Base-by-base conservation (phyloP, 148 eudicot genomes). In the Heliamphora exappendiculata region DNA sequence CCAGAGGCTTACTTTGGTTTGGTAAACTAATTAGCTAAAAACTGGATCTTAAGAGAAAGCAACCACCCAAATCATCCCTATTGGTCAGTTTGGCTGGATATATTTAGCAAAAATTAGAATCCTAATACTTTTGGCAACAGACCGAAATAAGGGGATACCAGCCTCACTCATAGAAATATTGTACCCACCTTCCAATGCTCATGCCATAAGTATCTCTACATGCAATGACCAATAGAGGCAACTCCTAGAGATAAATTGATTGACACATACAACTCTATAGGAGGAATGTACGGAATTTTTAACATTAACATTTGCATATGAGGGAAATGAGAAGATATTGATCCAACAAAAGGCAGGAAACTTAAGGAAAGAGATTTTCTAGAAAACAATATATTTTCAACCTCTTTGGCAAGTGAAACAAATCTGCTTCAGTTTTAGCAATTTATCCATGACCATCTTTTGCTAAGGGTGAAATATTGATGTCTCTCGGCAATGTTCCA, bases 341-440 rank as follows among this genome's bases (percentile, higher is more conserved):
- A n/a, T n/a, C n/a, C 26, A 36, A 66, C 47, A 22, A 41, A 41
- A n/a, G 16, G 6, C 9, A 41, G 71, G 19, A 41, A 41, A 41
- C 31, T 19, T 22, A 0, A 45, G 11, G 34, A 68, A 26, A 44
- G 22, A 28, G 22, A 4, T 19, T 26, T 69, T 26, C 13, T 3
- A n/a, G 26, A 12, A 12, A 22, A 67, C 29, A 22, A 13, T 2
- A 67, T 41, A 4, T 24, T 42, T 41, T 20, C 8, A 67, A 11
- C 3, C 49, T 13, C 19, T 41, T 41, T 41, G 29, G 17, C 39
- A n/a, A 8, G 70, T 37, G 70, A 66, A 66, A 22, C 50, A 67
- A n/a, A 67, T 41, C 71, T 67, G 71, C 71, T 26, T 41, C 49
- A 39, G 24, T 67, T n/a, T 39, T 67, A 12, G 51, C 31, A 67